Conservation (phyloP, 1,139 yeast genomes). For the Arxiozyma telluris region DNA sequence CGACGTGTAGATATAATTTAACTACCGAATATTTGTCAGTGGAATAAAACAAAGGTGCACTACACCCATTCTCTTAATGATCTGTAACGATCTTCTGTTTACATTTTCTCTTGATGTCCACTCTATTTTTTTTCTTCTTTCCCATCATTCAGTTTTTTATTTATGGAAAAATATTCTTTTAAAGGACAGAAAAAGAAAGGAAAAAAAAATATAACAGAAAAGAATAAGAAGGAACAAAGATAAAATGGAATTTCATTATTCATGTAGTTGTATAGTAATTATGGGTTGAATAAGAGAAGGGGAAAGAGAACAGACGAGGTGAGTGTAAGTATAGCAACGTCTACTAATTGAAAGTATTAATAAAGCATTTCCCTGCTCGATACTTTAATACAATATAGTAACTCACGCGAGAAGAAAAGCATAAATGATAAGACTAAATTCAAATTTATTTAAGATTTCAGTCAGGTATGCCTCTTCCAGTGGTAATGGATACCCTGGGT, state of each 20-base stretch:
- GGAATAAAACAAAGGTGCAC: no score
- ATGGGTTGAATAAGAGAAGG: background rate
- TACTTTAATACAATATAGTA: no score
- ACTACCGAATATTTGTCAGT: background rate
- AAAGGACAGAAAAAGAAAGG: background rate
- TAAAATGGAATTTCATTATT: no score
- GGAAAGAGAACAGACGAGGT: background rate
- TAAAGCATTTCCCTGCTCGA: background rate
- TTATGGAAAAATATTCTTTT: no score
- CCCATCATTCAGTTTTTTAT: no score
- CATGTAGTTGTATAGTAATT: background rate
- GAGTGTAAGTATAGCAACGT: background rate
- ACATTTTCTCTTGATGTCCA: background rate
- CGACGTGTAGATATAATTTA: no score
- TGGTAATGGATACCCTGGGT: constrained; percentile 21
- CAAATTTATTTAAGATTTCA: constrained; percentile 3
- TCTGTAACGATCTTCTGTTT: no score
- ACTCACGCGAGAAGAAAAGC: background rate
- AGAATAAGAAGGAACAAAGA: background rate
- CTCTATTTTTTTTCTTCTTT: background rate
- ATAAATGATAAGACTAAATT: constrained; percentile 4
- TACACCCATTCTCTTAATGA: background rate
- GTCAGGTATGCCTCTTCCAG: constrained; percentile 20
- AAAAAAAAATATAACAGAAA: no score
- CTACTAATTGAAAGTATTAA: background rate